Conservation (phyloP, 176 grass and related monocot species). For the Rhipidocladum racemiflorum region DNA sequence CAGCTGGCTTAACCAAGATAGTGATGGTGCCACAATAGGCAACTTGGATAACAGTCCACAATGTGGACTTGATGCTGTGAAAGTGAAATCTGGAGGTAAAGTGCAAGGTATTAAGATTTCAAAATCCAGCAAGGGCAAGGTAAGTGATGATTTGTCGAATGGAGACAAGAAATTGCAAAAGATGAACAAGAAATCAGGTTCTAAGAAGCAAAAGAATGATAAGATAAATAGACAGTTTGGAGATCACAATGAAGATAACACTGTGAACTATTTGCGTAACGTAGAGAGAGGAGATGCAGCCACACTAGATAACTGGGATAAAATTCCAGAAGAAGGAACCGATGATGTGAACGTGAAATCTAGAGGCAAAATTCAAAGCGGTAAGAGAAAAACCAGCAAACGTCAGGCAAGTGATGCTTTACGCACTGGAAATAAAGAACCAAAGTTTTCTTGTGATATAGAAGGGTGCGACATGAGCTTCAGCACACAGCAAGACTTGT, state of each 20-base stretch:
- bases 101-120: constrained; percentile 36
- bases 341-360: constrained; percentile 50
- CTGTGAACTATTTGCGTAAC: constrained; percentile 7
- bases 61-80: constrained; percentile 28
- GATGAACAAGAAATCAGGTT: constrained; percentile 35
- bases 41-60: constrained; percentile 31
- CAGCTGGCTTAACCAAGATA: constrained; percentile 25
- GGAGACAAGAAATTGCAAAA: constrained; percentile 37
- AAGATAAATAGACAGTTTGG: constrained; percentile 32
- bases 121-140: constrained; percentile 49
- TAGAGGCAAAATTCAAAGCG: constrained; percentile 34
- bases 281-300: constrained; percentile 32
- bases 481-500: constrained; percentile 66
- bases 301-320: constrained; percentile 18
- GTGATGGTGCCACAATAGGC: constrained; percentile 31
- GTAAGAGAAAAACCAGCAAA: constrained; percentile 54
- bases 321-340: constrained; percentile 32
- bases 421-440: constrained; percentile 31
- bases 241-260: neutral
- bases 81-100: constrained; percentile 48
- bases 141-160: constrained; percentile 19
- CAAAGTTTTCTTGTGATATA: constrained; percentile 68
- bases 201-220: constrained; percentile 40
- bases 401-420: constrained; percentile 21
- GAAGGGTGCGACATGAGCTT: constrained; percentile 97